A percentile compares a stretch with the other conserved stretches of the same genome.
Conservation (phyloP, 768 basidiomycete species). For the Leucocoprinus birnbaumii region DNA sequence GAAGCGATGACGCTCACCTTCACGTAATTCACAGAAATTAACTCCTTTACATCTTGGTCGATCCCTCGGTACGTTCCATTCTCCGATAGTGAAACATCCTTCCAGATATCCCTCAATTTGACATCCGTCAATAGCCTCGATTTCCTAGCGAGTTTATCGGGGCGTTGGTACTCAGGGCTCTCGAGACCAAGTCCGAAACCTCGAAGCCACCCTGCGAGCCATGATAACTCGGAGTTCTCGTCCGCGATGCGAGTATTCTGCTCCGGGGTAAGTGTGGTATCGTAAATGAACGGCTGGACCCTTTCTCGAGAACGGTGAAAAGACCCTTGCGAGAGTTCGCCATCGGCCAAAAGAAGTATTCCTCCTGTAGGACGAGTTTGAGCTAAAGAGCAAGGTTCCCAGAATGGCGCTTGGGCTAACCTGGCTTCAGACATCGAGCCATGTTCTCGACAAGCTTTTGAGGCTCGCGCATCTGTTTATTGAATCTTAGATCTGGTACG, state of each 20-base stretch:
- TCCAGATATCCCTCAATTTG: neutral
- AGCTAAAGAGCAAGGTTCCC: neutral
- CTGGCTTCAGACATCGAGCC: neutral
- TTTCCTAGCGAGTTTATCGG: neutral
- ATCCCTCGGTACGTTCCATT: too few species aligned
- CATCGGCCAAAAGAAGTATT: neutral
- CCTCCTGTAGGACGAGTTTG: neutral
- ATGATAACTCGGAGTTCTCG: neutral
- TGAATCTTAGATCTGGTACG: neutral
- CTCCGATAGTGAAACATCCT: conserved; percentile 5
- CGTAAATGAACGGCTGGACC: neutral
- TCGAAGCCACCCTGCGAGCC: neutral
- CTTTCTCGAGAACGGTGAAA: neutral
- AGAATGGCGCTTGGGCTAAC: neutral
- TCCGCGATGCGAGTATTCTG: neutral
- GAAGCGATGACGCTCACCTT: neutral
- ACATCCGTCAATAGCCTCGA: neutral
- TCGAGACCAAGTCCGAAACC: neutral
- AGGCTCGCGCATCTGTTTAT: neutral
- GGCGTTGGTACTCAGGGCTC: neutral
- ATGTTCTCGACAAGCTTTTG: neutral
- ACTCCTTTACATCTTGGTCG: neutral
- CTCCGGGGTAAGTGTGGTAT: neutral
- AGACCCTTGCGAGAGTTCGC: conserved; percentile 1
- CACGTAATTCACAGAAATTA: neutral